Conservation (phyloP, 805 yeast genomes). For the Spathaspora girioi region DNA sequence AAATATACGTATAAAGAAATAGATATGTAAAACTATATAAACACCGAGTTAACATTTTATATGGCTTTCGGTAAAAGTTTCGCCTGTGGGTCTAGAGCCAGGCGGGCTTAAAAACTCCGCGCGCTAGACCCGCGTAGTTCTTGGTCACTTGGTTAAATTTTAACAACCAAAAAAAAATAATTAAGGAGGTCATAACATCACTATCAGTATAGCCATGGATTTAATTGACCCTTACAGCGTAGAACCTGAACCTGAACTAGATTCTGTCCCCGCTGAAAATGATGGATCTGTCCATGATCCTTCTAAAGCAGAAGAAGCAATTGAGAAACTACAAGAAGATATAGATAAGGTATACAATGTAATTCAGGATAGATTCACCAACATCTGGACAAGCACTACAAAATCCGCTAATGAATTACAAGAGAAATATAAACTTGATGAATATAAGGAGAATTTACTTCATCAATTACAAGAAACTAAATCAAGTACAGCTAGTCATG, state of each 20-base stretch:
- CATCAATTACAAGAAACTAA: conserved; percentile 26
- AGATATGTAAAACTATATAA: too few relatives aligned
- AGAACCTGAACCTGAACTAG: neutral
- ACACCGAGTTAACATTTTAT: too few relatives aligned
- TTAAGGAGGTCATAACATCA: neutral
- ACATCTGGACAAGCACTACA: conserved; percentile 31
- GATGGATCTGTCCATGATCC: neutral
- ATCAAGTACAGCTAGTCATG: conserved; percentile 23
- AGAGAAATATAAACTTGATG: conserved; percentile 25
- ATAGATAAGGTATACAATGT: conserved; percentile 47
- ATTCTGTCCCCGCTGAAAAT: neutral
- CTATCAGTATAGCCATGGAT: neutral
- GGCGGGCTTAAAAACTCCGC: too few relatives aligned
- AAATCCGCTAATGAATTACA: conserved; percentile 28
- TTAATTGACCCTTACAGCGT: neutral
- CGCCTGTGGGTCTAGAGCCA: too few relatives aligned
- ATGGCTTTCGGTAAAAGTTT: too few relatives aligned
- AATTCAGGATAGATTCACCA: conserved; percentile 37
- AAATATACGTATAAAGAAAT: too few relatives aligned
- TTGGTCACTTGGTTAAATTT: neutral
- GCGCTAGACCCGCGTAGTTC: too few relatives aligned
- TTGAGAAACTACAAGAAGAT: conserved; percentile 49
- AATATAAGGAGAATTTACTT: conserved; percentile 23
- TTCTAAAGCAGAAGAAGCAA: conserved; percentile 47
- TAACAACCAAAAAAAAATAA: neutral